Conservation (phyloP, 2,329 filamentous ascomycete genomes). For the Penicillium sp. region DNA sequence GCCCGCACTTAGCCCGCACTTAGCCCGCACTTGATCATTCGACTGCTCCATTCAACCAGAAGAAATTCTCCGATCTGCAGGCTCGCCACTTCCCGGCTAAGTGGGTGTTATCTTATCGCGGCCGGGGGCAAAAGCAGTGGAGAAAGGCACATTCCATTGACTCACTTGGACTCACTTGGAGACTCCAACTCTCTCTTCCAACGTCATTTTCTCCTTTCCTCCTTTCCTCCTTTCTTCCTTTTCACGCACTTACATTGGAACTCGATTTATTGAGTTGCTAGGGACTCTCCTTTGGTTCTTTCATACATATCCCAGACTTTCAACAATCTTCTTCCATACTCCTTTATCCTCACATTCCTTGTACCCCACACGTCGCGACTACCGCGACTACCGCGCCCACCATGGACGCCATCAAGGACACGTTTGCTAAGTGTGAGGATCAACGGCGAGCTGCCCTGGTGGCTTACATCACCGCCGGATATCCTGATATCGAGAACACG, state of each 20-base stretch:
- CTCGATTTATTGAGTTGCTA: neutral
- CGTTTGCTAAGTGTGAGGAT: slow-evolving; percentile 60
- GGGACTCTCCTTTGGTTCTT: neutral
- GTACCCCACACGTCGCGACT: slow-evolving; percentile 12
- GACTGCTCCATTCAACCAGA: neutral
- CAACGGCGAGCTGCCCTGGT: slow-evolving; percentile 76
- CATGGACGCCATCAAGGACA: slow-evolving; percentile 58
- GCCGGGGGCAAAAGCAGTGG: slow-evolving; percentile 19
- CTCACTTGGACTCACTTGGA: slow-evolving; percentile 8
- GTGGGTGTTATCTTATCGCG: slow-evolving; percentile 19
- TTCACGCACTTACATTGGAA: neutral
- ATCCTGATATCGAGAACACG: slow-evolving; percentile 78
- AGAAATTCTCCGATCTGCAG: neutral
- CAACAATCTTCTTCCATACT: slow-evolving; percentile 8
- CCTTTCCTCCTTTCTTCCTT: neutral
- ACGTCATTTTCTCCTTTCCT: neutral
- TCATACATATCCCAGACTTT: neutral
- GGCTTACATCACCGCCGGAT: slow-evolving; percentile 95
- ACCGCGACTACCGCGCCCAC: slow-evolving; percentile 5
- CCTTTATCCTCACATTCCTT: slow-evolving; percentile 9
- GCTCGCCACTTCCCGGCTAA: neutral
- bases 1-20: no score
- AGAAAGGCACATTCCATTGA: slow-evolving; percentile 20
- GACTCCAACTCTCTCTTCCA: neutral
- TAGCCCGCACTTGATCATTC: neutral